Percentiles rank a stretch among this genome's conserved stretches.
Evolutionary conservation across 2,329 filamentous ascomycete genomes (phyloP).

Genomic region (Amauroascus verrucosus): DNA sequence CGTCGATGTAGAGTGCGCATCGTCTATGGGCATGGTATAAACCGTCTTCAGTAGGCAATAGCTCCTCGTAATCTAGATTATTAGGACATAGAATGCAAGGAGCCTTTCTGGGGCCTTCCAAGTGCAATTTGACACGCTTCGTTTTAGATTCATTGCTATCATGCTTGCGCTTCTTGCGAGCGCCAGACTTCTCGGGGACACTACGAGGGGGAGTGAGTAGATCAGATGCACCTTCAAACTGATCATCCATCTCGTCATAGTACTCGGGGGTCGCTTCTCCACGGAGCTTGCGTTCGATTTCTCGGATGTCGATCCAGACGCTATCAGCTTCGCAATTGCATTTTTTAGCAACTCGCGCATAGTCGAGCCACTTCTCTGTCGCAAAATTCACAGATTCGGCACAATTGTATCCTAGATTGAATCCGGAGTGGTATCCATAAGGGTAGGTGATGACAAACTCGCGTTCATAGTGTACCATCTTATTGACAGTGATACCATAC

Average conservation of each 20-base stretch:
- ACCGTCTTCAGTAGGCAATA: constrained; percentile 81
- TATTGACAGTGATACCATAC: constrained; percentile 93
- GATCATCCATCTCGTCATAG: constrained; percentile 42
- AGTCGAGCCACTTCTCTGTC: constrained; percentile 86
- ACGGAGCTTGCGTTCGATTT: constrained; percentile 86
- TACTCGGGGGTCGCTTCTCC: constrained; percentile 59
- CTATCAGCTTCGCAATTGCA: constrained; percentile 96
- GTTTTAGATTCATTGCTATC: constrained; percentile 48
- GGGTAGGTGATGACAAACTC: constrained; percentile 98
- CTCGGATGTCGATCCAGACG: constrained; percentile 94
- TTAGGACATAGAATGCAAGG: constrained; percentile 91
- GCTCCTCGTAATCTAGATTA: constrained; percentile 65
- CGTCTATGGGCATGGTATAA: constrained; percentile 70
- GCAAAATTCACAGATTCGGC: constrained; percentile 98
- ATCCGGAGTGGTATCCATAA: constrained; percentile 96
- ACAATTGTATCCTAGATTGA: constrained; percentile 96
- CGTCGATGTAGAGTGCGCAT: constrained; percentile 83
- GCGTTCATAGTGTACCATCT: constrained; percentile 85
- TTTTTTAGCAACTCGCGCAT: constrained; percentile 90
- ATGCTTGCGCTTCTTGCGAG: constrained; percentile 61
- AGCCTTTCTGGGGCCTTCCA: constrained; percentile 60
- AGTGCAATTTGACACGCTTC: constrained; percentile 67
- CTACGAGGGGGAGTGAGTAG: constrained; percentile 70
- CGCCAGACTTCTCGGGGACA: constrained; percentile 57
- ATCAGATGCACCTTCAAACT: constrained; percentile 54